Evolutionary conservation across 768 basidiomycete species (phyloP), one percentile per base, ranked within the genome.

Genomic region (Podaxis sp.): DNA sequence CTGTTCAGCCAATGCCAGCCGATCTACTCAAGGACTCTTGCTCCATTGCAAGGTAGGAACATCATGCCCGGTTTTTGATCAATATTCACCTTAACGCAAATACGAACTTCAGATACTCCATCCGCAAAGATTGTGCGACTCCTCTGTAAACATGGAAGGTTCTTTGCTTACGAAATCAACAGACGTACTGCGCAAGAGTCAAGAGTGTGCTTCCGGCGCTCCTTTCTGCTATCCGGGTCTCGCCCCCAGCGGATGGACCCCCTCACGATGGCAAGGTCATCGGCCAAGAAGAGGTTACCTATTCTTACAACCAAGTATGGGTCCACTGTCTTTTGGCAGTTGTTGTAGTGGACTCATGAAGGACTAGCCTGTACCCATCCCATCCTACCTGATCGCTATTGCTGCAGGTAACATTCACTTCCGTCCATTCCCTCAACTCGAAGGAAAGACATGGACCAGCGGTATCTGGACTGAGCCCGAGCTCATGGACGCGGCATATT

Each of bases 401-500:
- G 95, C 95, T 0, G 81, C 84, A 0, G 95, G 95, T 0, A 89
- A 96, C 68, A 74, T 97, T 2, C 80, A 77, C 21, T 95, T 95
- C 72, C 83, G 78, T 10, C 67, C 84, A 0, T 93, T 95, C 69
- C 74, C 81, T 2, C 72, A 76, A 35, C 73, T 81, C 9, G 72
- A 82, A 37, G 90, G 86, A 16, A 88, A 83, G 64, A 68, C 77
- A n/a, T 93, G 96, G 91, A 86, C 75, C 14, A 87, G 80, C 13
- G 95, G 95, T 1, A 82, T 95, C 4, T 98, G 95, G 95, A 86
- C 93, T 1, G 94, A 98, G 73, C 94, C 94, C 0, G 86, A 89
- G 65, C 70, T 88, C 32, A 82, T 97, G 61, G 87, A 93, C 0
- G 81, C 78, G 1, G 85, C 89, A 0, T 90, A 85, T 66, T 89